Percentiles rank a stretch among this genome's conserved stretches.
These are phyloP conservation scores for Colletotrichum tropicicola DNA, from an alignment of 2,329 filamentous ascomycete species.

Conservation along the genomic window DNA sequence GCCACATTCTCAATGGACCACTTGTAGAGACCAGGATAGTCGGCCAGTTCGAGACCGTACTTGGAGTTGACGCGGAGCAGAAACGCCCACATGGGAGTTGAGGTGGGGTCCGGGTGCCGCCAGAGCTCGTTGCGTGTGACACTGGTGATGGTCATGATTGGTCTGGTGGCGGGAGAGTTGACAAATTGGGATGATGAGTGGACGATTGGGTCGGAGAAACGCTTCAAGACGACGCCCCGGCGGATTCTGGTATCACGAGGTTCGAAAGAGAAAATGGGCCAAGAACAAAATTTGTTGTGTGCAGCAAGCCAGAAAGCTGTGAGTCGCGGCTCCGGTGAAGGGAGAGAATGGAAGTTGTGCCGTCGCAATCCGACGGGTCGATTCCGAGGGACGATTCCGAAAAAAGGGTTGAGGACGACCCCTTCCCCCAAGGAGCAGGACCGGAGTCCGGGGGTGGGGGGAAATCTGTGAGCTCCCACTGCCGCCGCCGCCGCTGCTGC, in stretches of 20 bases:
- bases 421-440: not conserved
- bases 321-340: not conserved
- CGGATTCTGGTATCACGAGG: not conserved
- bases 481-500: not conserved
- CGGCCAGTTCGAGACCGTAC: conserved; percentile 67
- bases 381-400: conserved; percentile 8
- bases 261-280: not conserved
- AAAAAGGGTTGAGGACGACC: conserved; percentile 14
- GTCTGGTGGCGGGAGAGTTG: not conserved
- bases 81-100: conserved; percentile 78
- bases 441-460: conserved; percentile 31
- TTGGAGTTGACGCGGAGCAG: conserved; percentile 74
- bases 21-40: conserved; percentile 79
- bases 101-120: conserved; percentile 72
- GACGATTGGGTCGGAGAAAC: not conserved
- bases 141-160: conserved; percentile 29
- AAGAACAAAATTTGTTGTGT: not conserved
- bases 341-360: conserved; percentile 20
- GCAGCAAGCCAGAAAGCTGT: not conserved
- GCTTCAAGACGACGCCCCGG: not conserved
- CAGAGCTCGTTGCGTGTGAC: conserved; percentile 65
- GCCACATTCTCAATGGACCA: conserved; percentile 85
- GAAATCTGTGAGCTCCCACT: not conserved
- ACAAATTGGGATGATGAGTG: conserved; percentile 1
- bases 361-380: conserved; percentile 29